These are phyloP conservation scores for Clavariopsis aquatica DNA, from an alignment of 495 filamentous ascomycete genomes.

Conservation along the genomic window DNA sequence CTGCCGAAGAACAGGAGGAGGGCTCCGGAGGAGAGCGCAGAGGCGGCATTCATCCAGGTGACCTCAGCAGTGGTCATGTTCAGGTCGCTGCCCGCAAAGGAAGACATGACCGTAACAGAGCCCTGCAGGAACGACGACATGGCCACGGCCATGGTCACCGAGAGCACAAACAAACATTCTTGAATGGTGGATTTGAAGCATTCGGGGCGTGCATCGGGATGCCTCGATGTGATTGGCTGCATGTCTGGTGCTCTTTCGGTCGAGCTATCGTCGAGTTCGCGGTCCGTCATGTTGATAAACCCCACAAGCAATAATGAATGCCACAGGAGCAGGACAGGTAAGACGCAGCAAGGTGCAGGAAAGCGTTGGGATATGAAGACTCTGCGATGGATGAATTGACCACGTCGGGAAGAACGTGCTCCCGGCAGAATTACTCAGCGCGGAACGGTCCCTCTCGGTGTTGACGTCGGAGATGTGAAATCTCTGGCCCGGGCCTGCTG, in stretches of 20 bases:
- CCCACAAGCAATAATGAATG: not conserved
- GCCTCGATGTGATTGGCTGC: conserved; percentile 21
- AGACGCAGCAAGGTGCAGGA: not conserved
- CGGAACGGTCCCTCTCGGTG: not conserved
- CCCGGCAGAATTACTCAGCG: conserved; percentile 9
- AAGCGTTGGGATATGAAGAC: not conserved
- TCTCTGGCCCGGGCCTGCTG: not conserved
- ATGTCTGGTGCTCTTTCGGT: not conserved
- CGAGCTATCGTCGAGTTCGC: conserved; percentile 6
- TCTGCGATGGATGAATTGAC: not conserved
- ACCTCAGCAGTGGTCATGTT: conserved; percentile 69
- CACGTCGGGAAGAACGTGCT: not conserved
- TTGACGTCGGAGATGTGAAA: not conserved
- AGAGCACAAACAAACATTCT: conserved; percentile 67
- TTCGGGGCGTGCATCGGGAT: conserved; percentile 51
- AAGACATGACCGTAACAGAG: conserved; percentile 61
- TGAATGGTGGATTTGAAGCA: conserved; percentile 64
- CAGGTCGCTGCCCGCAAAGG: conserved; percentile 61
- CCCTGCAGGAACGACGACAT: conserved; percentile 63
- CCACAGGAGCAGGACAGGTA: not conserved
- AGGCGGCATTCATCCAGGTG: conserved; percentile 65
- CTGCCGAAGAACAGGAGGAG: conserved; percentile 74
- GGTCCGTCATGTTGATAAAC: not conserved
- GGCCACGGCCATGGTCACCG: conserved; percentile 68
- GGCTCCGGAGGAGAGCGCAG: conserved; percentile 65